Evolutionary conservation across 1,139 yeast genomes (phyloP).

Genomic region (Blastobotrys petasosporus): DNA sequence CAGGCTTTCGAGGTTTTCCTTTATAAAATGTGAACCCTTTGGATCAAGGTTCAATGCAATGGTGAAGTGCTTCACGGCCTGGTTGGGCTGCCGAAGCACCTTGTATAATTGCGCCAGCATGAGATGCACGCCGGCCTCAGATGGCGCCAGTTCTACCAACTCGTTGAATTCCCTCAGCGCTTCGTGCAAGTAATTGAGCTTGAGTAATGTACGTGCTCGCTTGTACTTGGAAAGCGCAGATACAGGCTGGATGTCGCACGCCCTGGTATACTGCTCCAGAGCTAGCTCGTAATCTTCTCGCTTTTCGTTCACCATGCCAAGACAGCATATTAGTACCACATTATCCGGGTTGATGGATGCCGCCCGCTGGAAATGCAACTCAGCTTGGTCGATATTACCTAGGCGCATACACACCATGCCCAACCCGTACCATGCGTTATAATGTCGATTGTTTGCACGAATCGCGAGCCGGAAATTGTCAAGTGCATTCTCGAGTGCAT

Average conservation of each 20-base stretch:
- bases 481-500: slow-evolving; percentile 85
- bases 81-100: slow-evolving; percentile 63
- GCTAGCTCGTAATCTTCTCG: slow-evolving; percentile 66
- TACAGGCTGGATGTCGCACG: slow-evolving; percentile 76
- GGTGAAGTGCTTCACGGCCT: slow-evolving; percentile 82
- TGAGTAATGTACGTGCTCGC: slow-evolving; percentile 74
- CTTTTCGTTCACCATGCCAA: slow-evolving; percentile 90
- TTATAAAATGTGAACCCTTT: slow-evolving; percentile 79
- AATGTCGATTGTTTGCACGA: slow-evolving; percentile 72
- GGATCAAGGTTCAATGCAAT: slow-evolving; percentile 90
- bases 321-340: slow-evolving; percentile 83
- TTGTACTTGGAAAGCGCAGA: slow-evolving; percentile 86
- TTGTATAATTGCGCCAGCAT: slow-evolving; percentile 82
- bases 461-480: slow-evolving; percentile 78
- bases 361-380: slow-evolving; percentile 82
- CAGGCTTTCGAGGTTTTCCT: slow-evolving; percentile 61
- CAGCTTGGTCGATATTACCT: slow-evolving; percentile 81
- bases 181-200: slow-evolving; percentile 62
- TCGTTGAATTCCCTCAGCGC: slow-evolving; percentile 73
- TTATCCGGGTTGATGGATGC: slow-evolving; percentile 85
- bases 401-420: slow-evolving; percentile 90
- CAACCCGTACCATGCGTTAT: slow-evolving; percentile 92
- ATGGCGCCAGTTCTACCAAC: slow-evolving; percentile 74
- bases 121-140: slow-evolving; percentile 91
- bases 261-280: slow-evolving; percentile 73